phyloP scores from a whole-genome alignment of 495 filamentous ascomycete genomes.

The Aspergillus egyptiacus region DNA sequence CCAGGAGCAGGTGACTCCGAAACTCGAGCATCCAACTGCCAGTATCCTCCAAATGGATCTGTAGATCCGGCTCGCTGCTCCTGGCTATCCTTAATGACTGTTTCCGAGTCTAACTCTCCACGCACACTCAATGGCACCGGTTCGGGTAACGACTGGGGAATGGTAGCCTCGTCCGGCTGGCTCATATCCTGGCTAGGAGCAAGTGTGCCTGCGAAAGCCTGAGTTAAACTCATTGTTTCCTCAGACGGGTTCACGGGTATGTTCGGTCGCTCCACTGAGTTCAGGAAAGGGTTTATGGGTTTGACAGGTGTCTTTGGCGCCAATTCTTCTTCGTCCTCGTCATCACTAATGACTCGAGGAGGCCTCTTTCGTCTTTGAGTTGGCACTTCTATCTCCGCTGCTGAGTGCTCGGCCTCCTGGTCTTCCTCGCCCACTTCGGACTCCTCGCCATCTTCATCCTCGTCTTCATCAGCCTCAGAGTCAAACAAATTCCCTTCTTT shows the following conservation, averaged over 20 bases:
- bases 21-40: slow-evolving; percentile 30
- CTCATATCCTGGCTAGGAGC: slow-evolving; percentile 49
- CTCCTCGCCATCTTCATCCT: slow-evolving; percentile 47
- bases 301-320: slow-evolving; percentile 32
- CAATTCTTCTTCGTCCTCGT: slow-evolving; percentile 48
- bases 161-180: slow-evolving; percentile 40
- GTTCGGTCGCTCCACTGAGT: slow-evolving; percentile 32
- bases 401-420: slow-evolving; percentile 19
- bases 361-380: slow-evolving; percentile 33
- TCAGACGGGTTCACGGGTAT: slow-evolving; percentile 53
- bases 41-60: slow-evolving; percentile 28
- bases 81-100: slow-evolving; percentile 64
- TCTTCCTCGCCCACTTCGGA: slow-evolving; percentile 25
- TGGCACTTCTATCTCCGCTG: slow-evolving; percentile 23
- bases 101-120: slow-evolving; percentile 45
- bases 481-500: slow-evolving; percentile 47
- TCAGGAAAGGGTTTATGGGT: slow-evolving; percentile 20
- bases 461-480: slow-evolving; percentile 47
- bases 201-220: slow-evolving; percentile 91
- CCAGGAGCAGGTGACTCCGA: slow-evolving; percentile 39
- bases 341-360: slow-evolving; percentile 43
- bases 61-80: slow-evolving; percentile 25
- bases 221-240: slow-evolving; percentile 70
- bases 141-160: slow-evolving; percentile 46
- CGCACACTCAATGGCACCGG: slow-evolving; percentile 42